phyloP scores from a whole-genome alignment of 345 rosid species.

The Eucalyptus rudis region DNA sequence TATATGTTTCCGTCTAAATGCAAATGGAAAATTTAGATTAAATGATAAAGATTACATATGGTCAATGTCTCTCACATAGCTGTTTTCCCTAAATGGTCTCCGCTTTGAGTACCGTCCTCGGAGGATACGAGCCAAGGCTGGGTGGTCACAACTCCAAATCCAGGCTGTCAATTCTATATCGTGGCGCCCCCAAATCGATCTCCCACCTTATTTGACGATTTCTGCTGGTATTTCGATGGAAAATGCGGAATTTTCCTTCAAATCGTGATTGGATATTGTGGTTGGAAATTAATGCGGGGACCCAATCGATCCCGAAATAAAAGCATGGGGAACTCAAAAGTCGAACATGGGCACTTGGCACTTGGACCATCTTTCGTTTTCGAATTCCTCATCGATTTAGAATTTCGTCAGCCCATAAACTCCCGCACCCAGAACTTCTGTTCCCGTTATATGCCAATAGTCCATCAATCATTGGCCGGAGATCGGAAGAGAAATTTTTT shows the following conservation, averaged over 20 bases:
- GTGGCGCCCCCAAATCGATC: background rate
- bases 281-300: background rate
- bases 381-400: background rate
- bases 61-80: background rate
- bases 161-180: background rate
- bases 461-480: background rate
- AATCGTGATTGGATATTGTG: background rate
- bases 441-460: background rate
- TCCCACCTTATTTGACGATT: background rate
- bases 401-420: accelerated
- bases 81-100: background rate
- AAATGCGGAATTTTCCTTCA: background rate
- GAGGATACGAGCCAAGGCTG: background rate
- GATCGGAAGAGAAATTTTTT: background rate
- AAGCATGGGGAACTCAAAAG: background rate
- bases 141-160: too few species aligned
- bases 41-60: background rate
- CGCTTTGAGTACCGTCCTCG: background rate
- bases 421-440: background rate
- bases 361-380: slow-evolving; percentile 24
- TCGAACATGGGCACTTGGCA: background rate
- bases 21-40: background rate
- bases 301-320: slow-evolving; percentile 22
- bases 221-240: background rate
- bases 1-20: background rate